phyloP scores from a whole-genome alignment of 2,329 filamentous ascomycete genomes.

The Epicoccum nigrum region DNA sequence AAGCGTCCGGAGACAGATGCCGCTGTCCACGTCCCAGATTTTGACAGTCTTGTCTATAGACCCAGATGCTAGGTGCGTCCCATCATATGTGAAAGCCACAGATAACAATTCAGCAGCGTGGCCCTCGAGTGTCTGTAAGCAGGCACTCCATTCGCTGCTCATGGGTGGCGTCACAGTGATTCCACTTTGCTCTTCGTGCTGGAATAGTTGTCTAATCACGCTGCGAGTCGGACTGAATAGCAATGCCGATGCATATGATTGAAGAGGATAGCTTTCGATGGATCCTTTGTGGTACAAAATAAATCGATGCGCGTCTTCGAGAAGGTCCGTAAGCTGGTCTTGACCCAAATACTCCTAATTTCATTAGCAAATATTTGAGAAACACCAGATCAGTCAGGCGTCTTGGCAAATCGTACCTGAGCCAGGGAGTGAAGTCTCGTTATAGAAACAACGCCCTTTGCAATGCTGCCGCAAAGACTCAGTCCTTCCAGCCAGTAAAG shows the following conservation, averaged over 20 bases:
- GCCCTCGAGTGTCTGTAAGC: no score
- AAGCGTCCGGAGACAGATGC: no score
- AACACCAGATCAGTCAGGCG: neutral
- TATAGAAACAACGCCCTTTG: constrained; percentile 1
- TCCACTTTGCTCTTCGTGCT: no score
- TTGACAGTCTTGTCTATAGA: constrained; percentile 10
- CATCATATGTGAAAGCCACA: constrained; percentile 33
- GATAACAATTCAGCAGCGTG: constrained; percentile 16
- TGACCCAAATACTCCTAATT: neutral
- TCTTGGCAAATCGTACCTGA: neutral
- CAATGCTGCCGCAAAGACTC: neutral
- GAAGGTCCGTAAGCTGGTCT: neutral
- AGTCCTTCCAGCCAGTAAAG: neutral
- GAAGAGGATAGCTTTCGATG: constrained; percentile 30
- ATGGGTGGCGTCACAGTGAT: no score
- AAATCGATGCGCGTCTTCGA: neutral
- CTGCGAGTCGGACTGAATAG: constrained; percentile 28
- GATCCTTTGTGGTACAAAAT: constrained; percentile 27
- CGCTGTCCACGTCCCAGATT: no score
- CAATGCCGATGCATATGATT: constrained; percentile 32
- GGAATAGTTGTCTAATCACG: constrained; percentile 19
- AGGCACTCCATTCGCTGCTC: no score
- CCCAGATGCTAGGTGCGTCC: constrained; percentile 23
- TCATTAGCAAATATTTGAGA: neutral
- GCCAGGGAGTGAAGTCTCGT: neutral